Evolutionary conservation across 2,329 filamentous ascomycete species (phyloP).

Genomic region (Alternaria atra): DNA sequence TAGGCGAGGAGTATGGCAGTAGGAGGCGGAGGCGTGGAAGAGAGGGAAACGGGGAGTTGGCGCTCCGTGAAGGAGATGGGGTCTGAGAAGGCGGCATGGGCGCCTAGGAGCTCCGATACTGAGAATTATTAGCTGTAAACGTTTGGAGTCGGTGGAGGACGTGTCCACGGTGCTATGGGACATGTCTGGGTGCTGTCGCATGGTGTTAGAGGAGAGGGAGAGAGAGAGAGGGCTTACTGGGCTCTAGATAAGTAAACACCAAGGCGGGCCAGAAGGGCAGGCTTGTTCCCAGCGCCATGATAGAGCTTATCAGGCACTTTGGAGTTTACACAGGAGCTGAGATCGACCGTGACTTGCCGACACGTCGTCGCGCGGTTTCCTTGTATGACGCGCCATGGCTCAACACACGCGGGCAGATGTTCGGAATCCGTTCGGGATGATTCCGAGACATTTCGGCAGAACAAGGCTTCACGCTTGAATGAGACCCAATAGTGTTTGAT

Average conservation of each 20-base stretch:
- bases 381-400: neutral
- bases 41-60: constrained; percentile 26
- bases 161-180: neutral
- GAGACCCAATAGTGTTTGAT: neutral
- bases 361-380: neutral
- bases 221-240: constrained; percentile 24
- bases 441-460: neutral
- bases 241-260: constrained; percentile 40
- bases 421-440: neutral
- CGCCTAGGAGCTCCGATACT: constrained; percentile 23
- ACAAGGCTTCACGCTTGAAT: neutral
- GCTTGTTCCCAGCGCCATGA: constrained; percentile 27
- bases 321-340: neutral
- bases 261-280: constrained; percentile 39
- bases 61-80: constrained; percentile 26
- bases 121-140: neutral
- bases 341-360: neutral
- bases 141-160: neutral
- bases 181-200: neutral
- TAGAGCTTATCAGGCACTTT: neutral
- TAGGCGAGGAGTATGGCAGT: constrained; percentile 29
- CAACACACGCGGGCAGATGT: neutral
- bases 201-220: neutral
- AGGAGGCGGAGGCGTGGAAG: constrained; percentile 11
- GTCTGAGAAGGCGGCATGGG: constrained; percentile 21